Evolutionary conservation across 257 asterid genomes (phyloP).

Genomic region (Nicotiana otophora): DNA sequence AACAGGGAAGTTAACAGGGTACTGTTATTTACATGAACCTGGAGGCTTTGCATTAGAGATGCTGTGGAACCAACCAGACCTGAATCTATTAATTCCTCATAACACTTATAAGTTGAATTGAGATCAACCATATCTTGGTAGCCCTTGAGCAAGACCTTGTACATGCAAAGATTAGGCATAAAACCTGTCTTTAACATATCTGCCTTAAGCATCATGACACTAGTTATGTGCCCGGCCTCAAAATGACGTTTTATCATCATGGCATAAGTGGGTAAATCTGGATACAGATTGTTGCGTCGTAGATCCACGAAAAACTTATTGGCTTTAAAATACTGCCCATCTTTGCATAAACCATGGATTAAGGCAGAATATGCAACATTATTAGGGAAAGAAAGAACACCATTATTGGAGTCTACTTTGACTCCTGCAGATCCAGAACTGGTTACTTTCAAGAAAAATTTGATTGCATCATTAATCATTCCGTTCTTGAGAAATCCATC

Average conservation of each 20-base stretch:
- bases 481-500: slow-evolving; percentile 63
- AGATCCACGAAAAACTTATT: slow-evolving; percentile 55
- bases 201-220: slow-evolving; percentile 67
- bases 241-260: slow-evolving; percentile 43
- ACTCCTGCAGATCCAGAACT: slow-evolving; percentile 7
- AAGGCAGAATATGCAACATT: slow-evolving; percentile 42
- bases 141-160: slow-evolving; percentile 31
- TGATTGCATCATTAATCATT: slow-evolving; percentile 48
- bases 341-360: slow-evolving; percentile 48
- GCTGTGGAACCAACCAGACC: neutral
- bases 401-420: slow-evolving; percentile 4
- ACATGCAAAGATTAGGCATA: slow-evolving; percentile 29
- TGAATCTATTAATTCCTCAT: slow-evolving; percentile 21
- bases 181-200: slow-evolving; percentile 63
- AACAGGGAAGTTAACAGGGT: neutral
- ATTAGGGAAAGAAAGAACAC: slow-evolving; percentile 11
- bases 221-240: slow-evolving; percentile 25
- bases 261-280: slow-evolving; percentile 38
- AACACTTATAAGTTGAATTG: slow-evolving; percentile 42
- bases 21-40: neutral
- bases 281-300: slow-evolving; percentile 38
- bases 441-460: slow-evolving; percentile 42
- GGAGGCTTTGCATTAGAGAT: neutral
- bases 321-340: slow-evolving; percentile 53
- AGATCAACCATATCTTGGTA: slow-evolving; percentile 38